Evolutionary conservation across 495 filamentous ascomycete species (phyloP), one percentile per base, ranked within the genome.

Genomic region (Daldinia decipiens): DNA sequence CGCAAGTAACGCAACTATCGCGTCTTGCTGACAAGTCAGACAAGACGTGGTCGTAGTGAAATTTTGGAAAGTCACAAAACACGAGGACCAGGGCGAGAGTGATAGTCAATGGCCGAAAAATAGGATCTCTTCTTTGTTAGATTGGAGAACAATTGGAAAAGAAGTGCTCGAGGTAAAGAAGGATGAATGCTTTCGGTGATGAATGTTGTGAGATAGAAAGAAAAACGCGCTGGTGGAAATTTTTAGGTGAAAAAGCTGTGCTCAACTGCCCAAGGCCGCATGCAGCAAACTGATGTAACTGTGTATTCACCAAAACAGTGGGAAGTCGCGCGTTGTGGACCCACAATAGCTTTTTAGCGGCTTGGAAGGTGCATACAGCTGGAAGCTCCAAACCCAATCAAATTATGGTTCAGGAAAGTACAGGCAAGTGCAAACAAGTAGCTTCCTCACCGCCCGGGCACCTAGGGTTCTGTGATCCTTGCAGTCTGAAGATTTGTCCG

Each of bases 341-440:
- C 69, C 69, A 72, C 69, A 59, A 61, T 67, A 72, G 69, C 69
- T 67, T 50, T 67, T 59, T 59, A 15, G 13, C 17, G 27, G 50
- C 13, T 31, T 53, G 15, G 50, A 26, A 55, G 29, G 27, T 36
- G 21, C 52, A 43, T 47, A 12, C 24, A 56, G 2, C n/a, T 53
- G 15, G 43, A 47, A 47, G 43, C 43, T 47, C 43, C 17, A 47
- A 11, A 47, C 19, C 45, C n/a, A 39, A 62, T 62, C 17, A 45
- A 59, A 39, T 59, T 38, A 59, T 13, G 31, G 21, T 52, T 59
- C 36, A 47, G 51, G 50, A 36, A 36, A 36, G 34, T 36, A 0
- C 34, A 36, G 2, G 34, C 34, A 36, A 34, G 31, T 31, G 29
- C 29, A 31, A 31, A 1, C 52, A 32, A 39, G 38, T n/a, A 69